Percentiles rank a stretch among this genome's conserved stretches.
Evolutionary conservation across 1,284 basidiomycete genomes (phyloP).

Genomic region (Puccinia horiana): DNA sequence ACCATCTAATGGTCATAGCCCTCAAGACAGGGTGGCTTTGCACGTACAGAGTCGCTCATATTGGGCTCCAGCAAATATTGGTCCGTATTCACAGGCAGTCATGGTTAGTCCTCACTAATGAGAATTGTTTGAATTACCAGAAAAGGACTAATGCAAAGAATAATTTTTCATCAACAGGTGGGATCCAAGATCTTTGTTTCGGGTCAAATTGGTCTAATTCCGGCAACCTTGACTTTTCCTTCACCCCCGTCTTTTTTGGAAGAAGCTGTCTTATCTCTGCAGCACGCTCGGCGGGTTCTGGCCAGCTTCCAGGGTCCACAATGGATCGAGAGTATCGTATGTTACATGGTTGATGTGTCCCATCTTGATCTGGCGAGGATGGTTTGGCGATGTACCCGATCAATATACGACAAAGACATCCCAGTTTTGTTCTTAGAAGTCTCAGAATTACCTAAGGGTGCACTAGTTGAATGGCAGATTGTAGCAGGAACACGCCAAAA

Average conservation of each 20-base stretch:
- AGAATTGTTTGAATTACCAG: not conserved
- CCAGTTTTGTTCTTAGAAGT: conserved; percentile 72
- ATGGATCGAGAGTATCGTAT: conserved; percentile 33
- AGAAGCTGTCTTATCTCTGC: conserved; percentile 74
- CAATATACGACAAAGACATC: conserved; percentile 47
- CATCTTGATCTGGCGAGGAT: conserved; percentile 27
- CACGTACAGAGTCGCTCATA: conserved; percentile 95
- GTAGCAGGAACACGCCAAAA: not conserved
- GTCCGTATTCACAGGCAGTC: conserved; percentile 93
- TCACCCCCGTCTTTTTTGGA: conserved; percentile 64
- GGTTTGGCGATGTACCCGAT: conserved; percentile 21
- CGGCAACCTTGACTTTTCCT: conserved; percentile 71
- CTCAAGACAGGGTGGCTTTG: conserved; percentile 66
- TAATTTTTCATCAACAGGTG: conserved; percentile 61
- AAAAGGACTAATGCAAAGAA: not conserved
- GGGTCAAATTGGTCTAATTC: conserved; percentile 89
- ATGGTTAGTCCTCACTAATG: conserved; percentile 63
- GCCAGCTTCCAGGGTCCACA: conserved; percentile 53
- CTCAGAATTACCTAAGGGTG: conserved; percentile 73
- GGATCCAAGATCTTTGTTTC: conserved; percentile 78
- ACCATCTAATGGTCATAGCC: conserved; percentile 55
- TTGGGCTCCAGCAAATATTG: conserved; percentile 99
- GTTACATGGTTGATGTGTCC: not conserved
- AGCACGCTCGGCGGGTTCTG: conserved; percentile 76
- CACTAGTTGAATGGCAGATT: conserved; percentile 63